These are phyloP conservation scores for Pezicula radicicola DNA, from an alignment of 2,329 filamentous ascomycete genomes.

Conservation along the genomic window DNA sequence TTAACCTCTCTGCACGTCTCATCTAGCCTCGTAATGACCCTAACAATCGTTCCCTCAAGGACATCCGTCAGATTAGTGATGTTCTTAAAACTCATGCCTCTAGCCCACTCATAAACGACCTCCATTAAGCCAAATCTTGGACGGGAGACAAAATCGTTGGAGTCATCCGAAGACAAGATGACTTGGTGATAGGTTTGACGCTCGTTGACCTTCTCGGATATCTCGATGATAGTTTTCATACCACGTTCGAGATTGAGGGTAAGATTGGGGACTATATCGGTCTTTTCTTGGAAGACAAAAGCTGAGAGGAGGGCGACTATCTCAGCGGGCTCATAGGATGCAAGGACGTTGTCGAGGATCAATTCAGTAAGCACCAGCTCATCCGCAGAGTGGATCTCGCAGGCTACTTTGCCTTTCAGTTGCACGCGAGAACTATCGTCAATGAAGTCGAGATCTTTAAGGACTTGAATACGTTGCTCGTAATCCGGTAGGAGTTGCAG, in stretches of 20 bases:
- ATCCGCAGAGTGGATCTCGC: conserved; percentile 95
- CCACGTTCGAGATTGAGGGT: conserved; percentile 80
- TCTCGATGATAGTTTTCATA: conserved; percentile 80
- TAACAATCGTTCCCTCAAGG: conserved; percentile 93
- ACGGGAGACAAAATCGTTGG: conserved; percentile 84
- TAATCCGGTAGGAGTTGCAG: conserved; percentile 95
- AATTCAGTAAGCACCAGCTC: conserved; percentile 95
- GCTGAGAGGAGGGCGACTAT: conserved; percentile 91
- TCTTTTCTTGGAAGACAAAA: conserved; percentile 98
- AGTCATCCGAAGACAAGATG: conserved; percentile 83
- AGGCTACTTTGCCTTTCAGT: conserved; percentile 96
- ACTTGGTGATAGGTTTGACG: conserved; percentile 91
- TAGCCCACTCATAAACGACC: conserved; percentile 97
- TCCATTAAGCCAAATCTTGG: conserved; percentile 93
- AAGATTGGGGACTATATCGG: conserved; percentile 74
- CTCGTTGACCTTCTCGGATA: conserved; percentile 88
- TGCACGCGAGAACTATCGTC: conserved; percentile 84
- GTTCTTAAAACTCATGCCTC: conserved; percentile 97
- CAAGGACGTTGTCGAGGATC: conserved; percentile 93
- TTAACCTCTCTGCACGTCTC: conserved; percentile 97
- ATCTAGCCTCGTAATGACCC: conserved; percentile 89
- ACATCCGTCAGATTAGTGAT: conserved; percentile 96
- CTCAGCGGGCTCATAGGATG: conserved; percentile 92
- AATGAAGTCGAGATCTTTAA: conserved; percentile 90
- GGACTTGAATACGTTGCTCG: conserved; percentile 86